These are phyloP conservation scores for Ophiostoma tasmaniense DNA, from an alignment of 2,329 filamentous ascomycete species.

Conservation along the genomic window DNA sequence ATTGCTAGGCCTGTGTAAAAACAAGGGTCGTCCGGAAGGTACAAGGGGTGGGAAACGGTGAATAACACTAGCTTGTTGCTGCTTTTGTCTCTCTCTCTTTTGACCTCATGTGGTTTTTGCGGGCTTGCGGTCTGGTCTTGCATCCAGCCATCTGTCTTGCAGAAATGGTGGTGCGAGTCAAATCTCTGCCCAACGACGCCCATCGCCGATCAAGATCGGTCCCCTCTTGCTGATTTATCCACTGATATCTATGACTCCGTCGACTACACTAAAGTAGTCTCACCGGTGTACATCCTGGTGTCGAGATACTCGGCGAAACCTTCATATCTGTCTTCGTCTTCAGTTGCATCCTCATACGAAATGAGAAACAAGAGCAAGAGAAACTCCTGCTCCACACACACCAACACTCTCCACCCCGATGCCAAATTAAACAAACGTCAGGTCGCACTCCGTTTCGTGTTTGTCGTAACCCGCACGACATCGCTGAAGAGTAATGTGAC, in stretches of 20 bases:
- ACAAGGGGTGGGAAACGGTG: not conserved
- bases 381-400: slow-evolving; percentile 11
- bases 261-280: not conserved
- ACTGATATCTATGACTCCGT: too few relatives aligned
- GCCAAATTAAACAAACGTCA: slow-evolving; percentile 9
- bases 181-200: not conserved
- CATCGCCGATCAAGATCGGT: not conserved
- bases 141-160: not conserved
- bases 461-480: not conserved
- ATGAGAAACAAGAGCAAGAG: not conserved
- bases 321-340: not conserved
- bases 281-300: not conserved
- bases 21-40: not conserved
- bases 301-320: not conserved
- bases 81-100: not conserved
- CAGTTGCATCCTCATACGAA: not conserved
- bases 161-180: not conserved
- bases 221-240: not conserved
- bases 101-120: not conserved
- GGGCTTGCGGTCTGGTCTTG: not conserved
- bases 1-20: not conserved
- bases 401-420: slow-evolving; percentile 6
- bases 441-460: not conserved
- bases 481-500: not conserved
- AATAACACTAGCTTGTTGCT: not conserved